Evolutionary conservation across 768 basidiomycete species (phyloP).

Genomic region (Amyloporia xantha): DNA sequence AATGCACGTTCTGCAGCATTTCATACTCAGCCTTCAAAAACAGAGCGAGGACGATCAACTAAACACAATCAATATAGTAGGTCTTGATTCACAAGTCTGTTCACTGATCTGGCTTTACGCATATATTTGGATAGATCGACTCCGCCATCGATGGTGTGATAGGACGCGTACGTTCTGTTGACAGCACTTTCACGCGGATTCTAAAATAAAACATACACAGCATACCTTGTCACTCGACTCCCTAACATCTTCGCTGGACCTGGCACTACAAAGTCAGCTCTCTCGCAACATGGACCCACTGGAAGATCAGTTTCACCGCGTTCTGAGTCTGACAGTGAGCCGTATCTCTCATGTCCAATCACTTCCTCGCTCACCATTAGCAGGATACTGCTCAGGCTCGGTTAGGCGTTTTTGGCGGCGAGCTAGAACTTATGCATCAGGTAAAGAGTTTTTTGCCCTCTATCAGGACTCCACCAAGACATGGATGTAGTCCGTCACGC

Average conservation of each 20-base stretch:
- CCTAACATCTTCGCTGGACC: background rate
- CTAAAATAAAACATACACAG: too few relatives aligned
- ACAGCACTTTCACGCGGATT: too few relatives aligned
- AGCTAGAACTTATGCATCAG: slow-evolving; percentile 2
- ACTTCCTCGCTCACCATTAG: background rate
- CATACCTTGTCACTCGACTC: slow-evolving; percentile 1
- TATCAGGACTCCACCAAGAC: background rate
- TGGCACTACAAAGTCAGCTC: too few relatives aligned
- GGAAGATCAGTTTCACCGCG: too few relatives aligned
- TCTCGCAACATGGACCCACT: too few relatives aligned
- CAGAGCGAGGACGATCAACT: background rate
- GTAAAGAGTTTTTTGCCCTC: background rate
- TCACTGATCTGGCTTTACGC: background rate
- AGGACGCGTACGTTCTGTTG: background rate
- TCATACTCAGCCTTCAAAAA: background rate
- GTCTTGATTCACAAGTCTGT: too few relatives aligned
- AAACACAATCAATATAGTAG: too few relatives aligned
- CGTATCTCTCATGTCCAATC: too few relatives aligned
- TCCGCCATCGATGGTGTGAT: background rate
- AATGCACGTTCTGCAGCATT: background rate
- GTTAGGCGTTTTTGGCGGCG: background rate
- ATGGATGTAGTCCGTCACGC: background rate
- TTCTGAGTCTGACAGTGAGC: too few relatives aligned
- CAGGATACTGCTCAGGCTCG: background rate
- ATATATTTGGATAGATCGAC: background rate